These are phyloP conservation scores for Talaromyces wortmannii DNA, from an alignment of 495 filamentous ascomycete genomes.

Conservation along the genomic window DNA sequence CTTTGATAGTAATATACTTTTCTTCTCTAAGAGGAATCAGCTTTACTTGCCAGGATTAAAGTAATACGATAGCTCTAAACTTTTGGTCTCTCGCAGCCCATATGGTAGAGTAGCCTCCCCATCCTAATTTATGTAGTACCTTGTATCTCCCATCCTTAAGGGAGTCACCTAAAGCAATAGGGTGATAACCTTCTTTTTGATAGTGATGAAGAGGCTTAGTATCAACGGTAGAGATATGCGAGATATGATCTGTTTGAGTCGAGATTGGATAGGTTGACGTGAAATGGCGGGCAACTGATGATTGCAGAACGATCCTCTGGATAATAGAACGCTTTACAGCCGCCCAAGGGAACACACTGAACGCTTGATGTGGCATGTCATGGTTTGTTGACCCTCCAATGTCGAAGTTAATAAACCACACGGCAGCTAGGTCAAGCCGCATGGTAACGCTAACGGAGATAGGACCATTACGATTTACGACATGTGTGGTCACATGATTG, in stretches of 20 bases:
- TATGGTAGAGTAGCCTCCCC: slow-evolving; percentile 41
- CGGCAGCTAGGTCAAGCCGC: too few relatives aligned
- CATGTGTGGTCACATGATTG: too few relatives aligned
- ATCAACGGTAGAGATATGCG: slow-evolving; percentile 13
- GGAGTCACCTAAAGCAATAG: slow-evolving; percentile 28
- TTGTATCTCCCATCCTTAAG: slow-evolving; percentile 33
- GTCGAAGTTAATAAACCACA: too few relatives aligned
- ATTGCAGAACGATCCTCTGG: background rate
- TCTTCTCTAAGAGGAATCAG: slow-evolving; percentile 15
- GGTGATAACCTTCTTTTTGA: slow-evolving; percentile 34
- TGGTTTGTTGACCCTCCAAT: background rate
- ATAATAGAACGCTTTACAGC: background rate
- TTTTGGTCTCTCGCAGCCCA: slow-evolving; percentile 38
- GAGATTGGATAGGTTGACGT: slow-evolving; percentile 13
- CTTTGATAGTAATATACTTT: slow-evolving; percentile 23
- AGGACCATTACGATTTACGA: too few relatives aligned
- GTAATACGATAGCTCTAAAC: slow-evolving; percentile 6
- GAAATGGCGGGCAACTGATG: slow-evolving; percentile 1
- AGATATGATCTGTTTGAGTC: slow-evolving; percentile 9
- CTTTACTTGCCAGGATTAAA: slow-evolving; percentile 5
- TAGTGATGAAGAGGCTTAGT: slow-evolving; percentile 23
- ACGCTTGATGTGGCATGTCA: background rate
- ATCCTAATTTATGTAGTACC: slow-evolving; percentile 41
- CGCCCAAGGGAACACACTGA: background rate
- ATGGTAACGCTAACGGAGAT: too few relatives aligned